A percentile compares a stretch with the other conserved stretches of the same genome.
phyloP scores from a whole-genome alignment of 805 yeast species.

The Candida awuae region DNA sequence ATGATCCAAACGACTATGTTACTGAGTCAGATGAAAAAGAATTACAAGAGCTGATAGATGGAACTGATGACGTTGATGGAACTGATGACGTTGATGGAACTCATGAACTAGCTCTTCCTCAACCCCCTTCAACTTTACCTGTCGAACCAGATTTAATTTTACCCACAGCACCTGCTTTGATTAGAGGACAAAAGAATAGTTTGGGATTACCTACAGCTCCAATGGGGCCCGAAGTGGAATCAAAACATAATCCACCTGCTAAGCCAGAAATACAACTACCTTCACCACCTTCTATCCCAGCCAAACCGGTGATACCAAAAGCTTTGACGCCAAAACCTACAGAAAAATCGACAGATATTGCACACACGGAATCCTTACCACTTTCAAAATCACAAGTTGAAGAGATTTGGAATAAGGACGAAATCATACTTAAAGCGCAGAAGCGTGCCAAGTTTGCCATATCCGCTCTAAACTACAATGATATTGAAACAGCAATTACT shows the following conservation, averaged over 20 bases:
- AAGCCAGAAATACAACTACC: slow-evolving; percentile 4
- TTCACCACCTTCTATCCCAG: not conserved
- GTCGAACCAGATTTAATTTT: slow-evolving; percentile 18
- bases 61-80: not conserved
- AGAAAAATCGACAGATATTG: slow-evolving; percentile 9
- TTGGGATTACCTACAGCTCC: slow-evolving; percentile 26
- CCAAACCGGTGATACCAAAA: not conserved
- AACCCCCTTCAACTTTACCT: slow-evolving; percentile 16
- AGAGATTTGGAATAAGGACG: slow-evolving; percentile 47
- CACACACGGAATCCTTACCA: not conserved
- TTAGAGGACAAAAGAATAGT: slow-evolving; percentile 25
- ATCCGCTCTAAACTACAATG: slow-evolving; percentile 74
- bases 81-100: slow-evolving; percentile 13
- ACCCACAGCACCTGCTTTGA: slow-evolving; percentile 26
- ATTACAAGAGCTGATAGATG: slow-evolving; percentile 11
- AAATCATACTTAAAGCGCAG: slow-evolving; percentile 51
- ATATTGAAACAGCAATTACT: slow-evolving; percentile 54
- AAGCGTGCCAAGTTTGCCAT: slow-evolving; percentile 68
- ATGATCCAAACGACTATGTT: slow-evolving; percentile 51
- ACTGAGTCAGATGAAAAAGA: slow-evolving; percentile 31
- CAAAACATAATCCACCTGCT: not conserved
- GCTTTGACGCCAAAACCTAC: slow-evolving; percentile 3
- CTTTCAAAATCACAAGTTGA: slow-evolving; percentile 33
- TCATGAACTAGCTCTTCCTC: slow-evolving; percentile 10
- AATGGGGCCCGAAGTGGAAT: not conserved